Conservation (phyloP, 2,329 filamentous ascomycete species). For the Chalaropsis thielavioides region DNA sequence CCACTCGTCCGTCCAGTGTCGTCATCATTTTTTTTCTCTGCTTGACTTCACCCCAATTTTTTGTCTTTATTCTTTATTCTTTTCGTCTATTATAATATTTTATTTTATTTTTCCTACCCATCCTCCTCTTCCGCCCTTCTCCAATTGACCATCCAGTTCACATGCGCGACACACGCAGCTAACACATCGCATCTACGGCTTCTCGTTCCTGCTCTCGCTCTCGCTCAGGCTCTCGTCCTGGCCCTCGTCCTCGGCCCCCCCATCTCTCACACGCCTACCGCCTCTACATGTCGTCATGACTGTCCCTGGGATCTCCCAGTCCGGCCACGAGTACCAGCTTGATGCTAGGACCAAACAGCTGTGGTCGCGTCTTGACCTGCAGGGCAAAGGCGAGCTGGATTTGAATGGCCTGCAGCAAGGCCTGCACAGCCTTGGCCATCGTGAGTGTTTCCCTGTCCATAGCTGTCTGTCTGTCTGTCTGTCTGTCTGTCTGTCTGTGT, state of each 20-base stretch:
- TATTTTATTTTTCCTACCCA: background rate
- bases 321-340: conserved; percentile 35
- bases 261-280: background rate
- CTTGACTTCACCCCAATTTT: background rate
- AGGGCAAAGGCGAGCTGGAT: conserved; percentile 65
- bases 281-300: conserved; percentile 12
- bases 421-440: conserved; percentile 78
- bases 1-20: background rate
- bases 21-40: background rate
- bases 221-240: background rate
- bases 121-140: background rate
- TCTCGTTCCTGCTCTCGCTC: background rate
- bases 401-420: conserved; percentile 72
- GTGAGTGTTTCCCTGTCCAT: conserved; percentile 32
- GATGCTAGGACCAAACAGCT: conserved; percentile 71
- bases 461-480: background rate
- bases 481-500: background rate
- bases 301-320: conserved; percentile 10
- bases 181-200: background rate
- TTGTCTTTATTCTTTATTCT: background rate
- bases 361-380: conserved; percentile 70
- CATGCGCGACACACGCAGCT: conserved; percentile 1
- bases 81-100: background rate
- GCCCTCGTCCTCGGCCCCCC: background rate
- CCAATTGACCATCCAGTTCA: background rate